Conservation (phyloP, 371 early-diverging fungal genomes). For the Mucor indicus region DNA sequence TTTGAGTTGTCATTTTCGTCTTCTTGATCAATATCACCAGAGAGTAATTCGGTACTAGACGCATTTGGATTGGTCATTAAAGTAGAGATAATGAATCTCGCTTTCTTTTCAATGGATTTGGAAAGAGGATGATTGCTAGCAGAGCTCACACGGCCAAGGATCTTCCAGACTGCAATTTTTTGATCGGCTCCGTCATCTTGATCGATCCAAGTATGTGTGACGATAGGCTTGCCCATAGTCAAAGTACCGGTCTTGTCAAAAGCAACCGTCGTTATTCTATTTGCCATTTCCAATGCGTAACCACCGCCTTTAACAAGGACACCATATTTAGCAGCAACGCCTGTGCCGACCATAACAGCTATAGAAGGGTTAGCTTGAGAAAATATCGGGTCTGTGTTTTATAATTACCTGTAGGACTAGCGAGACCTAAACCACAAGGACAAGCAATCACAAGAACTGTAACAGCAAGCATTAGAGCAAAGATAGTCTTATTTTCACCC, state of each 20-base stretch:
- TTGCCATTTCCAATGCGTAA: constrained; percentile 65
- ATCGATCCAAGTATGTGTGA: constrained; percentile 37
- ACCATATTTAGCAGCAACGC: constrained; percentile 75
- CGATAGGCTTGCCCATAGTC: constrained; percentile 63
- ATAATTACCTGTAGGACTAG: constrained; percentile 68
- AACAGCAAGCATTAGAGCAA: constrained; percentile 47
- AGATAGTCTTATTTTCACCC: constrained; percentile 41
- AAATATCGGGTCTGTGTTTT: not conserved
- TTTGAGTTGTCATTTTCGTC: constrained; percentile 12
- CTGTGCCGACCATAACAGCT: constrained; percentile 90
- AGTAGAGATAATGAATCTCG: constrained; percentile 16
- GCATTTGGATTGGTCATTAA: constrained; percentile 4
- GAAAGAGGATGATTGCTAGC: constrained; percentile 47
- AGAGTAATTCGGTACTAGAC: constrained; percentile 3
- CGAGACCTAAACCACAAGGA: constrained; percentile 70
- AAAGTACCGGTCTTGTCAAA: constrained; percentile 91
- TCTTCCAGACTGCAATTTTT: constrained; percentile 31
- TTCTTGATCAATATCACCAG: constrained; percentile 1
- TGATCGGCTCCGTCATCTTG: constrained; percentile 4
- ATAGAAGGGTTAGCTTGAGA: not conserved
- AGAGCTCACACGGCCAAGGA: constrained; percentile 43
- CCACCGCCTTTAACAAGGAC: constrained; percentile 54
- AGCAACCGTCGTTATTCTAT: constrained; percentile 88
- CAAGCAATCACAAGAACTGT: constrained; percentile 74
- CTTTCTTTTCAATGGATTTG: constrained; percentile 39